Evolutionary conservation across 1,284 basidiomycete species (phyloP), one percentile per base, ranked within the genome.

Genomic region (Rhodofomes roseus): DNA sequence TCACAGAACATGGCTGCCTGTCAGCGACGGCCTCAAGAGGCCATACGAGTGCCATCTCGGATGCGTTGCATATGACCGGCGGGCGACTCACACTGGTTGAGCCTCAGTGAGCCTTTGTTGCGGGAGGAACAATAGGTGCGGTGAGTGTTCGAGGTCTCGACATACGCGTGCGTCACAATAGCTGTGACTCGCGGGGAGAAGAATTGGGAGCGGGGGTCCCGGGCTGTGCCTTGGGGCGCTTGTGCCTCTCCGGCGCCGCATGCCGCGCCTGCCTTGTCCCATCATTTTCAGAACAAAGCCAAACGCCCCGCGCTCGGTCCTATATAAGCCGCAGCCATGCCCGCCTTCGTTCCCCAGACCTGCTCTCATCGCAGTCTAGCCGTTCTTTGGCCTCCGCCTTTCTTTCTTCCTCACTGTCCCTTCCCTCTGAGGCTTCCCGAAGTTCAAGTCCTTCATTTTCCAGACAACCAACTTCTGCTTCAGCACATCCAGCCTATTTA

Each of bases 361-460:
- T 58, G 57, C 57, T 58, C 52, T 53, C 56, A 43, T 1, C 52
- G 57, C 56, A 52, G 56, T 58, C 57, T 39, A 25, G 57, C 57
- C 57, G 57, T 43, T 58, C 57, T 54, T 54, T 58, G 39, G 37
- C 39, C 34, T 20, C 46, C 46, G 44, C 40, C 43, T 16, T 20
- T 36, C 48, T 20, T 41, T 51, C 31, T 37, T 43, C 39, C 48
- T 31, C 57, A 58, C 57, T 34, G 27, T 55, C 57, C 37, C 29
- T 54, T 59, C 57, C 23, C 43, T 55, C 36, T 46, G 40, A 54
- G 52, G 51, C 36, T 58, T 40, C 29, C 25, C 40, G 50, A 52
- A 52, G 31, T 52, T 23, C 29, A 29, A 22, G 50, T 36, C 50
- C 20, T 52, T 52, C 22, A 3, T 37, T 34, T 52, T 36, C 50